A percentile compares a stretch with the other conserved stretches of the same genome.
Conservation (phyloP, 2,329 filamentous ascomycete genomes). For the Trichoderma atrobrunneum region DNA sequence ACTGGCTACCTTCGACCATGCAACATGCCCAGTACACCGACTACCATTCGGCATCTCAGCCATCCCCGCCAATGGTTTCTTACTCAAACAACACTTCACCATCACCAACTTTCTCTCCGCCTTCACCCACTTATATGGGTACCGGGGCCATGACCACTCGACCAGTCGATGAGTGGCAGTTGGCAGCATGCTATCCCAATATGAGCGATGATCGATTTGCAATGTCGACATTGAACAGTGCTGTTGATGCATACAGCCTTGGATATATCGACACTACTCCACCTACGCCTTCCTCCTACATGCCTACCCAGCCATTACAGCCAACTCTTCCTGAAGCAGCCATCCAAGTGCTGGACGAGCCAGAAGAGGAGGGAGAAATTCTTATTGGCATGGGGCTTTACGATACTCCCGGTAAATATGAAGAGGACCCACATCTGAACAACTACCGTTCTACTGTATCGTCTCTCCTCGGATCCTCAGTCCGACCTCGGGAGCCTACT, state of each 20-base stretch:
- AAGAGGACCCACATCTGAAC: conserved; percentile 49
- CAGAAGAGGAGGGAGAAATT: conserved; percentile 64
- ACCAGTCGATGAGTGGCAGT: conserved; percentile 39
- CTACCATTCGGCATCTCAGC: conserved; percentile 44
- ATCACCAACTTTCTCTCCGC: conserved; percentile 51
- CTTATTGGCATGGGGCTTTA: conserved; percentile 82
- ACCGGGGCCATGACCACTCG: conserved; percentile 41
- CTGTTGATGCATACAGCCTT: conserved; percentile 32
- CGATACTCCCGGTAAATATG: conserved; percentile 61
- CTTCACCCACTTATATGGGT: conserved; percentile 46
- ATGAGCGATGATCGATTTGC: conserved; percentile 24
- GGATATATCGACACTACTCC: conserved; percentile 51
- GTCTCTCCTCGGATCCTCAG: conserved; percentile 52
- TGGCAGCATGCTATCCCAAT: conserved; percentile 30
- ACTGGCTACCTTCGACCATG: conserved; percentile 37
- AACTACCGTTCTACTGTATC: conserved; percentile 55
- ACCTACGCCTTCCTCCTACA: conserved; percentile 58
- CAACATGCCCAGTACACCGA: conserved; percentile 43
- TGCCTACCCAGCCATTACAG: conserved; percentile 47
- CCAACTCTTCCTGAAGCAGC: conserved; percentile 49
- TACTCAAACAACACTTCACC: conserved; percentile 61
- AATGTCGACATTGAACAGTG: conserved; percentile 28
- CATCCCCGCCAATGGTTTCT: conserved; percentile 49
- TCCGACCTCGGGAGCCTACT: conserved; percentile 44
- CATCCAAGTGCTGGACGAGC: conserved; percentile 49